A percentile compares a stretch with the other conserved stretches of the same genome.
These are phyloP conservation scores for Euphorbia lathyris DNA, from an alignment of 345 rosid genomes.

Conservation along the genomic window DNA sequence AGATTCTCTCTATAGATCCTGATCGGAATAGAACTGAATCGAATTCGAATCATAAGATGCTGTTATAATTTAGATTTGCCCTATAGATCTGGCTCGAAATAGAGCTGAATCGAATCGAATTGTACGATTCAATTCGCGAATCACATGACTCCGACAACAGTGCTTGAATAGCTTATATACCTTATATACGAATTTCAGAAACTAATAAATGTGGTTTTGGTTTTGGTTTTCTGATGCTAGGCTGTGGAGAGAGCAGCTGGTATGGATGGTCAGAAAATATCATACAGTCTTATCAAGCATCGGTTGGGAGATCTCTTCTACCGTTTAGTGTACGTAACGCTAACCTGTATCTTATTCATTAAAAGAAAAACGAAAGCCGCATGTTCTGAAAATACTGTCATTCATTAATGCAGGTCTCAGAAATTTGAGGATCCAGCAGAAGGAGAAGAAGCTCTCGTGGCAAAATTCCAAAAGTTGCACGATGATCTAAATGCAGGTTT, in stretches of 20 bases:
- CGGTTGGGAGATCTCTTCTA: constrained; percentile 97
- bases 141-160: too few species aligned
- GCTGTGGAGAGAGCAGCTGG: constrained; percentile 98
- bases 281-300: constrained; percentile 86
- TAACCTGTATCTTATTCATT: neutral
- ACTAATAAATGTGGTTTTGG: neutral
- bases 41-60: too few species aligned
- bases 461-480: constrained; percentile 72
- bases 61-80: too few species aligned
- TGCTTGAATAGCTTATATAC: too few species aligned
- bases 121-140: too few species aligned
- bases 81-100: too few species aligned
- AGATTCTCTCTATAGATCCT: too few species aligned
- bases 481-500: constrained; percentile 91
- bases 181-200: too few species aligned
- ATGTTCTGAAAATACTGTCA: neutral
- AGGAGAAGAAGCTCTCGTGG: constrained; percentile 86
- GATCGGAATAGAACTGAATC: too few species aligned
- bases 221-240: constrained; percentile 35
- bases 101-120: too few species aligned
- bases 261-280: constrained; percentile 98
- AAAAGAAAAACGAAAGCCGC: neutral
- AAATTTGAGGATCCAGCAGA: constrained; percentile 99
- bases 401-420: constrained; percentile 66
- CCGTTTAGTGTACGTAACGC: constrained; percentile 69